phyloP scores from a whole-genome alignment of 1,284 basidiomycete species.

The Termitomyces sp. region DNA sequence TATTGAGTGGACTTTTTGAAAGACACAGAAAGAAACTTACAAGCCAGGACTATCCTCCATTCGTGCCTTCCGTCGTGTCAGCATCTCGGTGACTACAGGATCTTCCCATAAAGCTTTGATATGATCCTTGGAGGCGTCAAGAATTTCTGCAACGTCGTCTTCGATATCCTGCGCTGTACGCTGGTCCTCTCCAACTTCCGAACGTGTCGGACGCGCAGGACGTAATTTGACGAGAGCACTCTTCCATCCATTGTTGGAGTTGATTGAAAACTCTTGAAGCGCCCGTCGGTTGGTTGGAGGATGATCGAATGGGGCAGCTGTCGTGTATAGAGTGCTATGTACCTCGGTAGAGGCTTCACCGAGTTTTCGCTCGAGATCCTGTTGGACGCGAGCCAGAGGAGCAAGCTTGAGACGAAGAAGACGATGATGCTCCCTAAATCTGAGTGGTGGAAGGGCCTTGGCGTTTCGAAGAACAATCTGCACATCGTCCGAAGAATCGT shows the following conservation, averaged over 20 bases:
- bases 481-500: slow-evolving; percentile 35
- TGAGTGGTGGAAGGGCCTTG: slow-evolving; percentile 34
- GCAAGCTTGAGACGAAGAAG: slow-evolving; percentile 52
- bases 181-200: slow-evolving; percentile 21
- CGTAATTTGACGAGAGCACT: slow-evolving; percentile 49
- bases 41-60: slow-evolving; percentile 67
- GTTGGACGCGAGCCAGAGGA: slow-evolving; percentile 52
- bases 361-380: slow-evolving; percentile 54
- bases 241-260: slow-evolving; percentile 60
- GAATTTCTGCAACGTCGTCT: slow-evolving; percentile 51
- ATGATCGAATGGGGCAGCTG: slow-evolving; percentile 34
- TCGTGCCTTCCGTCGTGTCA: slow-evolving; percentile 44
- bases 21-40: slow-evolving; percentile 39
- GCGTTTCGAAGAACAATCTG: slow-evolving; percentile 25
- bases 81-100: slow-evolving; percentile 47
- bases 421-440: slow-evolving; percentile 59
- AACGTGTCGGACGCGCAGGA: slow-evolving; percentile 21
- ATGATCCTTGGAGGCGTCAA: slow-evolving; percentile 57
- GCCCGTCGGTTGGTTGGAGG: slow-evolving; percentile 21
- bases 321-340: slow-evolving; percentile 31
- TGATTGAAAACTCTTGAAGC: slow-evolving; percentile 49
- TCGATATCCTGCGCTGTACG: slow-evolving; percentile 39
- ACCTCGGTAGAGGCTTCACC: slow-evolving; percentile 52
- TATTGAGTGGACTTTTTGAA: background rate
- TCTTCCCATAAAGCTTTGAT: slow-evolving; percentile 66